phyloP scores from a whole-genome alignment of 306 rosid genomes.

The Comarum palustre region DNA sequence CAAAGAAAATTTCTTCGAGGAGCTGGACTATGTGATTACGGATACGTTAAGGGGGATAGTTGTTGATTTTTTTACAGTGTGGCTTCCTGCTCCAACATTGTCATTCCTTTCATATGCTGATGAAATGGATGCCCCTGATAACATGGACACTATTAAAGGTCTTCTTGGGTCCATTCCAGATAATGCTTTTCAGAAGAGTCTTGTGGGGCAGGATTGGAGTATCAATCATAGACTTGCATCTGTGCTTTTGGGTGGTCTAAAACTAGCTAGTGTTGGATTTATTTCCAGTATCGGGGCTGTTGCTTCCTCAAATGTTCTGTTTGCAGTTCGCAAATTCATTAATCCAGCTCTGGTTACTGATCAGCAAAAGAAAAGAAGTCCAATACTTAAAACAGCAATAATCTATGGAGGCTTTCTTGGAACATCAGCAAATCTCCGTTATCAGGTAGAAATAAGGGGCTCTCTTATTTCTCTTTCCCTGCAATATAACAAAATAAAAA shows the following conservation, averaged over 20 bases:
- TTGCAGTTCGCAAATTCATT: conserved; percentile 52
- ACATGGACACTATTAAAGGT: conserved; percentile 57
- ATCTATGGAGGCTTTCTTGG: conserved; percentile 71
- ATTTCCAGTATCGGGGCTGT: conserved; percentile 88
- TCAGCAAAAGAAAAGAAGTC: conserved; percentile 62
- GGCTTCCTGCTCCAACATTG: conserved; percentile 99
- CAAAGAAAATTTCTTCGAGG: conserved; percentile 75
- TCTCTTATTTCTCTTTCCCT: not conserved
- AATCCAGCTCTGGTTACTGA: conserved; percentile 49
- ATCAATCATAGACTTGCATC: conserved; percentile 79
- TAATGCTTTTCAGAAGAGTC: conserved; percentile 89
- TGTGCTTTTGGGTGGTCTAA: conserved; percentile 82
- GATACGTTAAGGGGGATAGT: conserved; percentile 75
- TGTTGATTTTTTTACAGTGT: conserved; percentile 94
- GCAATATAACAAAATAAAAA: not conserved
- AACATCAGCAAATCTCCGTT: conserved; percentile 83
- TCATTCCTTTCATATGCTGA: conserved; percentile 72
- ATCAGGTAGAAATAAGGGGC: conserved; percentile 61
- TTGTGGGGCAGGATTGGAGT: conserved; percentile 79
- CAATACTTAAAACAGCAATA: conserved; percentile 76
- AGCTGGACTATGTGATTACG: conserved; percentile 84
- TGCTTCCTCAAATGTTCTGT: conserved; percentile 68
- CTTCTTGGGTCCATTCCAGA: conserved; percentile 93
- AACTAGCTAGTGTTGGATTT: conserved; percentile 85
- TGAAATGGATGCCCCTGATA: conserved; percentile 51